Conservation (phyloP, 805 yeast species). For the Kluyveromyces aestuarii region DNA sequence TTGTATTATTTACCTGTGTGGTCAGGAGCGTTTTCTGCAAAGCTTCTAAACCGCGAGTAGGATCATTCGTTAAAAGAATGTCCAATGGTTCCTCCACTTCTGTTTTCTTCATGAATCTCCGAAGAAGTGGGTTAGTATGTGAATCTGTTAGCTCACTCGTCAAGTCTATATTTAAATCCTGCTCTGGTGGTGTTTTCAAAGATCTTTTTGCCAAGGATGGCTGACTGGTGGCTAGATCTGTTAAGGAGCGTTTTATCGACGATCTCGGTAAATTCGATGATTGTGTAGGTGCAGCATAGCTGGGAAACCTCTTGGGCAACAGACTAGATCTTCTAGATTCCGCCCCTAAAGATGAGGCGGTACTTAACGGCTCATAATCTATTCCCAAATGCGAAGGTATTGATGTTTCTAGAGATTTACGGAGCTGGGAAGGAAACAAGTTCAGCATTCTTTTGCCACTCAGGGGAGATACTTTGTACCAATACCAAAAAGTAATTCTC, state of each 20-base stretch:
- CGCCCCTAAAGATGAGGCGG: conserved; percentile 24
- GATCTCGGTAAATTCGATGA: conserved; percentile 8
- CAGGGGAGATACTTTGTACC: conserved; percentile 44
- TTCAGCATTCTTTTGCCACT: conserved; percentile 36
- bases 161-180: conserved; percentile 15
- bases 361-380: conserved; percentile 9
- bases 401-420: conserved; percentile 54
- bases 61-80: not conserved
- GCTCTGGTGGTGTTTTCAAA: conserved; percentile 4
- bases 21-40: conserved; percentile 13
- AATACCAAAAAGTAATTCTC: conserved; percentile 67
- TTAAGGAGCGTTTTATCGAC: conserved; percentile 2
- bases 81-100: not conserved
- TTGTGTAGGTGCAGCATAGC: conserved; percentile 26
- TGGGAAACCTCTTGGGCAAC: conserved; percentile 17
- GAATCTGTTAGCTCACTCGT: conserved; percentile 21
- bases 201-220: conserved; percentile 5
- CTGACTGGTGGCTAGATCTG: conserved; percentile 11
- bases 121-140: conserved; percentile 18
- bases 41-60: conserved; percentile 10
- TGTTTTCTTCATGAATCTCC: conserved; percentile 18
- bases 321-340: conserved; percentile 34
- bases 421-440: conserved; percentile 22
- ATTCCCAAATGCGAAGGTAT: conserved; percentile 34
- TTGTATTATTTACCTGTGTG: conserved; percentile 7